phyloP scores from a whole-genome alignment of 2,329 filamentous ascomycete genomes.

The Botrytis tulipae region DNA sequence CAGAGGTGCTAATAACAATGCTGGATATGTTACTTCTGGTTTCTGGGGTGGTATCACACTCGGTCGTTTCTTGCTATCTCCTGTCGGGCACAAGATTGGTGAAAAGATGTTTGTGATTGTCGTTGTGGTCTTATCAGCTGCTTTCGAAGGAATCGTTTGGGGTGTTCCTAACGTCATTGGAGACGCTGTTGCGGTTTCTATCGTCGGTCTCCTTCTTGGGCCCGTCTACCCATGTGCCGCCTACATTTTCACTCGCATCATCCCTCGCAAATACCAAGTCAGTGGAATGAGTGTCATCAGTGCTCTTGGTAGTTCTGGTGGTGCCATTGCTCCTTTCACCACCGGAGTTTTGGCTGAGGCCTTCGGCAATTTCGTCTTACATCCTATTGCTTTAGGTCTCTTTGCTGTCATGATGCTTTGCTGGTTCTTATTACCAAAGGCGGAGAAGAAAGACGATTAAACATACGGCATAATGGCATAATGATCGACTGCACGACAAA shows the following conservation, averaged over 20 bases:
- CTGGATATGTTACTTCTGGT: conserved; percentile 76
- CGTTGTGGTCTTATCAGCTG: conserved; percentile 58
- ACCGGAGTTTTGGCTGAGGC: conserved; percentile 49
- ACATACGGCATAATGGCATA: neutral
- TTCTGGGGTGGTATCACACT: conserved; percentile 74
- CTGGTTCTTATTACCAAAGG: conserved; percentile 59
- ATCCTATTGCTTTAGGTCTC: conserved; percentile 61
- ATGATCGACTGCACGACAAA: neutral
- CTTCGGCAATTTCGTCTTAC: conserved; percentile 48
- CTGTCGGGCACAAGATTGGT: conserved; percentile 64
- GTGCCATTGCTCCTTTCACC: conserved; percentile 58
- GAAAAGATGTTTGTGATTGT: conserved; percentile 68
- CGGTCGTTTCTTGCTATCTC: conserved; percentile 69
- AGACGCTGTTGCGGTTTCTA: conserved; percentile 62
- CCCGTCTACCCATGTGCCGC: conserved; percentile 76
- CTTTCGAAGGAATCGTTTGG: conserved; percentile 78
- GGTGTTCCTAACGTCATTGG: conserved; percentile 71
- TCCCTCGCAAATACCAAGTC: conserved; percentile 59
- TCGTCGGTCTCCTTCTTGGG: conserved; percentile 74
- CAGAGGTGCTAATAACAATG: conserved; percentile 66
- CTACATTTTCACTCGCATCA: conserved; percentile 59
- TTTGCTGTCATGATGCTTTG: conserved; percentile 64
- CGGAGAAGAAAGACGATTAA: conserved; percentile 60
- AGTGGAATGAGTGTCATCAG: conserved; percentile 66
- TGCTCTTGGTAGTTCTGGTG: conserved; percentile 67